phyloP scores from a whole-genome alignment of 805 yeast genomes.

The Spencermartinsiella europaea region DNA sequence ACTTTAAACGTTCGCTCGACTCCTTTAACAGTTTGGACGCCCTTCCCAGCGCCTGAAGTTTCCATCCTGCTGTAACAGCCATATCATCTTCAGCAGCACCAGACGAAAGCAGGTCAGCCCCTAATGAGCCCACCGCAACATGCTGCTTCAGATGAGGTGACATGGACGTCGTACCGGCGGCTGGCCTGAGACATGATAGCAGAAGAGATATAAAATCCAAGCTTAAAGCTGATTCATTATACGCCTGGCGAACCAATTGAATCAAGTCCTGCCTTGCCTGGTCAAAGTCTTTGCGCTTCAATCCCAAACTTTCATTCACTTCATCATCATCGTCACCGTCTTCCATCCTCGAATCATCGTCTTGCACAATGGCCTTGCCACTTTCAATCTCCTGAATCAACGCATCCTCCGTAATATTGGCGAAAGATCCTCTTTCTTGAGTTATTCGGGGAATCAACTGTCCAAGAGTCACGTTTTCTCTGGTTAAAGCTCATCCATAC shows the following conservation, averaged over 20 bases:
- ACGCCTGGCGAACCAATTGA: constrained; percentile 34
- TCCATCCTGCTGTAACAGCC: constrained; percentile 74
- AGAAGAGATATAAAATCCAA: constrained; percentile 82
- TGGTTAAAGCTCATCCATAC: not conserved
- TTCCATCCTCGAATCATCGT: constrained; percentile 1
- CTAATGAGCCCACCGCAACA: constrained; percentile 69
- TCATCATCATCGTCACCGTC: constrained; percentile 7
- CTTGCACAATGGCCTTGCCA: constrained; percentile 3
- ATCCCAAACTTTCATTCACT: constrained; percentile 9
- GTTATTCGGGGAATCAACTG: constrained; percentile 53
- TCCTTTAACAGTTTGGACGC: constrained; percentile 47
- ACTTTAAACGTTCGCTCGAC: constrained; percentile 47
- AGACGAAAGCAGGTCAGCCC: constrained; percentile 30
- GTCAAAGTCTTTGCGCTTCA: constrained; percentile 17
- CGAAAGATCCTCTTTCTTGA: constrained; percentile 54
- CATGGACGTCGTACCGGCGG: constrained; percentile 81
- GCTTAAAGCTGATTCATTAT: constrained; percentile 84
- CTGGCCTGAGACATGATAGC: constrained; percentile 75
- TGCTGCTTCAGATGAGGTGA: constrained; percentile 74
- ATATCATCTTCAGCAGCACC: constrained; percentile 29
- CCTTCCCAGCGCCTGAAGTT: constrained; percentile 58
- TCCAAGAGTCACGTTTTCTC: constrained; percentile 22
- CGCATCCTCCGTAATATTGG: constrained; percentile 52
- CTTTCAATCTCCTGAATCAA: constrained; percentile 41
- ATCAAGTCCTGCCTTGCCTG: constrained; percentile 25